Evolutionary conservation across 2,329 filamentous ascomycete genomes (phyloP), one percentile per base, ranked within the genome.

Genomic region (Didymella pomorum): DNA sequence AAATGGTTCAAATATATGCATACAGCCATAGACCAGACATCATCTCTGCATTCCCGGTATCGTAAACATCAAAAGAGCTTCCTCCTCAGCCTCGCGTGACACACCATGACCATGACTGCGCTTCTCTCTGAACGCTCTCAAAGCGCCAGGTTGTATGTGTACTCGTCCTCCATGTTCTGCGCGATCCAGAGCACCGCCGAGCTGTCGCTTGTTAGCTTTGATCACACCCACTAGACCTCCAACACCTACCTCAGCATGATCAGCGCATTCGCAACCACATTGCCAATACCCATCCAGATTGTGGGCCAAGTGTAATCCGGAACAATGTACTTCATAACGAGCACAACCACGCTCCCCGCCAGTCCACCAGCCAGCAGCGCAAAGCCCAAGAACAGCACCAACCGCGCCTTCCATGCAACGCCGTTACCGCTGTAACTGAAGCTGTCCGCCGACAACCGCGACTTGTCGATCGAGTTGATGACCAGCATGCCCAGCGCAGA

Each of bases 111-210:
- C 23, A 41, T 23, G n/a, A 14, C 23, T 43, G 16, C 23, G 18
- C 14, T 7, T 37, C n/a, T 21, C 21, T 45, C 26, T 16, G 33
- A 10, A 18, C 21, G 14, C 42, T 25, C 57, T 64, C 61, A 90
- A 63, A 90, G 81, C 48, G 87, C 85, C 61, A 90, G 78, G 68
- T 86, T 89, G 76, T 90, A 90, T 28, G 87, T 89, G 73, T 89
- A 90, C 69, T 89, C 87, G 67, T 90, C 87, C 74, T 90, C 88
- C 78, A 90, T 89, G 69, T 89, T 90, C 80, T 90, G 88, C 50
- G 86, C 87, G 26, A 90, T 82, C 87, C 87, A 90, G 31, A 90
- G 82, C 35, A 89, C 84, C 47, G 86, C 80, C 25, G 86, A 86
- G 71, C 87, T 89, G 66, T 18, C 58, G 11, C 43, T 26, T 28